phyloP scores from a whole-genome alignment of 2,329 filamentous ascomycete genomes.

The Lojkania enalia region DNA sequence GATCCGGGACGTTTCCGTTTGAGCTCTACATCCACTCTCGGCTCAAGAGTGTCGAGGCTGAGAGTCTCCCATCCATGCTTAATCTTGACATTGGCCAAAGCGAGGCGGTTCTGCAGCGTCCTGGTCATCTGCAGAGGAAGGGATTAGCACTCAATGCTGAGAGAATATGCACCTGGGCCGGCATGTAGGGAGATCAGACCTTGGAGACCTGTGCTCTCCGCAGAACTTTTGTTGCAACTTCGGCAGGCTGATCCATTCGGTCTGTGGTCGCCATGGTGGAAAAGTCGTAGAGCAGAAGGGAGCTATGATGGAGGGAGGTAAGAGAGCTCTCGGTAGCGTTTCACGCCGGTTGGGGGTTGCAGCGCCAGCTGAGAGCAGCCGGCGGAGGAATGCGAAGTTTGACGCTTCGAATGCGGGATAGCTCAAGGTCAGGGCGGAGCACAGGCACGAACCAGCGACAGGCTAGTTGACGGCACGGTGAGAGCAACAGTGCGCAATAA shows the following conservation, averaged over 20 bases:
- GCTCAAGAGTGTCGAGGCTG: slow-evolving; percentile 82
- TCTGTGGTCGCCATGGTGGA: slow-evolving; percentile 41
- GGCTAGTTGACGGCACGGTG: not conserved
- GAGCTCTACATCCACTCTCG: slow-evolving; percentile 77
- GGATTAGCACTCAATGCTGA: slow-evolving; percentile 29
- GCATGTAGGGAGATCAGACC: slow-evolving; percentile 26
- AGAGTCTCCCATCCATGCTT: slow-evolving; percentile 94
- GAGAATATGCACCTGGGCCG: slow-evolving; percentile 13
- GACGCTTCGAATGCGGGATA: slow-evolving; percentile 21
- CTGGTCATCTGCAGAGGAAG: slow-evolving; percentile 74
- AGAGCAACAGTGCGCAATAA: slow-evolving; percentile 8
- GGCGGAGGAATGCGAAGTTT: slow-evolving; percentile 32
- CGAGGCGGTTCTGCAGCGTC: slow-evolving; percentile 88
- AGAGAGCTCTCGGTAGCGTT: slow-evolving; percentile 29
- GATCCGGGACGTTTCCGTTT: slow-evolving; percentile 69
- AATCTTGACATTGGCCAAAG: slow-evolving; percentile 95
- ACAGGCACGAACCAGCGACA: slow-evolving; percentile 25
- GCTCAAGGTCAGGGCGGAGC: slow-evolving; percentile 22
- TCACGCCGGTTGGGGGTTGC: slow-evolving; percentile 30
- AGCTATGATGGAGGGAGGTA: slow-evolving; percentile 20
- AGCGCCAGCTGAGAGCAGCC: slow-evolving; percentile 36
- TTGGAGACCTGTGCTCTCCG: slow-evolving; percentile 50
- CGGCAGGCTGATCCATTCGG: slow-evolving; percentile 36
- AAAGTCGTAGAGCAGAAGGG: slow-evolving; percentile 16
- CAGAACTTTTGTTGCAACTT: slow-evolving; percentile 49